phyloP scores from a whole-genome alignment of 2,329 filamentous ascomycete genomes.

The Escovopsis sp. region DNA sequence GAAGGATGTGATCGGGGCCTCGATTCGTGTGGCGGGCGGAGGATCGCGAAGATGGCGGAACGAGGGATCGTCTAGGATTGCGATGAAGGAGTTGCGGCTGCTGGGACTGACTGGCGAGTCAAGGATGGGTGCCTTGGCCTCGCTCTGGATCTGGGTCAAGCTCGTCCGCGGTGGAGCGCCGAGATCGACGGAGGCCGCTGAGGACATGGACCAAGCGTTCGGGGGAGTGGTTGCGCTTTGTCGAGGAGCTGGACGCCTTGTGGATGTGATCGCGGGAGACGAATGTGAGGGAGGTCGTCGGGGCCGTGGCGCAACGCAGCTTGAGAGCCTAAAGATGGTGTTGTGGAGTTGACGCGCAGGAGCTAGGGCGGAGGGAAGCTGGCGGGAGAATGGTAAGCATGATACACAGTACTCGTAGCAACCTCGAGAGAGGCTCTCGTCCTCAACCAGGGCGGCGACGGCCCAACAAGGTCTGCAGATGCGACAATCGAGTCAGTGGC shows the following conservation, averaged over 20 bases:
- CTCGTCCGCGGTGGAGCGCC: slow-evolving; percentile 9
- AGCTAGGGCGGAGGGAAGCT: slow-evolving; percentile 5
- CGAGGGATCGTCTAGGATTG: slow-evolving; percentile 41
- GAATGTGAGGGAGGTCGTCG: slow-evolving; percentile 4
- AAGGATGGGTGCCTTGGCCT: background rate
- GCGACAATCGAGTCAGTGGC: too few species aligned
- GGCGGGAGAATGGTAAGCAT: slow-evolving; percentile 5
- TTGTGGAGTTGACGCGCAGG: slow-evolving; percentile 2
- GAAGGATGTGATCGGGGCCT: too few species aligned
- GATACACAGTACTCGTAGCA: too few species aligned
- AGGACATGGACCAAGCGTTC: slow-evolving; percentile 2
- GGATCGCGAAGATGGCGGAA: slow-evolving; percentile 30
- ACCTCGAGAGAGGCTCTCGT: too few species aligned
- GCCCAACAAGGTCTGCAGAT: too few species aligned
- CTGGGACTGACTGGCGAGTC: slow-evolving; percentile 12
- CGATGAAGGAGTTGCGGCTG: slow-evolving; percentile 34
- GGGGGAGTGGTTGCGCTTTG: slow-evolving; percentile 1
- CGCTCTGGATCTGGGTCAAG: background rate
- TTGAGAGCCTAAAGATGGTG: slow-evolving; percentile 4
- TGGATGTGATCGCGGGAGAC: too few species aligned
- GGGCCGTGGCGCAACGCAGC: too few species aligned
- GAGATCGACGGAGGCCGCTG: slow-evolving; percentile 2
- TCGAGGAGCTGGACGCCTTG: background rate
- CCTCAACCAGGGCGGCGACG: too few species aligned
- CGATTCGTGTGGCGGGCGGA: too few species aligned